A percentile compares a stretch with the other conserved stretches of the same genome.
phyloP scores from a whole-genome alignment of 2,329 filamentous ascomycete genomes.

The Gaeumannomyces sp. region DNA sequence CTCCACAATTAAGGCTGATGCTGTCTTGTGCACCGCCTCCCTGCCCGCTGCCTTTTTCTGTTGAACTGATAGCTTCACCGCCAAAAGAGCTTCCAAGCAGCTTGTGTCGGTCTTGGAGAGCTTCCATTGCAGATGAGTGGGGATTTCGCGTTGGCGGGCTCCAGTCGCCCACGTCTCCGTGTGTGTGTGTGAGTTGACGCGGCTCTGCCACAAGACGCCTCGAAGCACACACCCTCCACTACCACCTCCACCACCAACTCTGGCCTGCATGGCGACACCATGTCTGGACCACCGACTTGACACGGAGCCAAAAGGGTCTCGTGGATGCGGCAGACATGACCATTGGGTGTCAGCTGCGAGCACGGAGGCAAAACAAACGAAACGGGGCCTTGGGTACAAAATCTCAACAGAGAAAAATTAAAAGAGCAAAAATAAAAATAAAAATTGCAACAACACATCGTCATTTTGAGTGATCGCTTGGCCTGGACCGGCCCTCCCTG shows the following conservation, averaged over 20 bases:
- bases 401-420: not conserved
- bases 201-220: not conserved
- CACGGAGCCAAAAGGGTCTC: not conserved
- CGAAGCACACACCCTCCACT: not conserved
- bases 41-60: not conserved
- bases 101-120: not conserved
- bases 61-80: conserved; percentile 6
- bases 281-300: not conserved
- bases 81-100: not conserved
- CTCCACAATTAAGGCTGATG: conserved; percentile 1
- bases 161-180: not conserved
- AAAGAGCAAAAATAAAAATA: not conserved
- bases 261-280: not conserved
- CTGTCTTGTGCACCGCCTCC: not conserved
- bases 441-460: not conserved
- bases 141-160: not conserved
- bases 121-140: not conserved
- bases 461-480: not conserved
- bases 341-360: not conserved
- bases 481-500: not conserved
- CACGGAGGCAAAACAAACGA: not conserved
- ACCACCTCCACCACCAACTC: not conserved
- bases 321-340: not conserved
- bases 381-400: not conserved
- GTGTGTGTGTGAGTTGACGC: not conserved